Evolutionary conservation across 768 basidiomycete genomes (phyloP), one percentile per base, ranked within the genome.

Genomic region (Suillus occidentalis): DNA sequence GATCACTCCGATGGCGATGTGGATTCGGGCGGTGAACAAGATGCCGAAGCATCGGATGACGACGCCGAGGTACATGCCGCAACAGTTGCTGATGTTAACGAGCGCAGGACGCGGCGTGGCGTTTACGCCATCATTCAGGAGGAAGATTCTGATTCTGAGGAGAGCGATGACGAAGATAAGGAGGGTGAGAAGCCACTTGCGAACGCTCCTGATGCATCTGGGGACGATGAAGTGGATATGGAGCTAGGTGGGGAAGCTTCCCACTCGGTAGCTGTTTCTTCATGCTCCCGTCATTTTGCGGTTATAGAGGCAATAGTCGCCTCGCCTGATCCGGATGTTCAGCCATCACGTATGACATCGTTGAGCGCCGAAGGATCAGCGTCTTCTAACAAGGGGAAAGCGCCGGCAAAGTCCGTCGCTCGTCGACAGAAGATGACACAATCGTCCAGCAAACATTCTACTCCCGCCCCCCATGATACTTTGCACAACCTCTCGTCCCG

Each of bases 31-130:
- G 78, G 81, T 63, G 78, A 78, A 66, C 83, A 84, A 56, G 84
- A 84, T 63, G 84, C 82, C 42, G 73, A 71, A 58, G 72, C 25
- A 59, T 78, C 75, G 12, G 75, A 78, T 52, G 75, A 72, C 65
- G 75, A 76, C 64, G 74, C 73, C 8, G 84, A 83, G 65, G 82
- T 83, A 53, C 82, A 82, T 67, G 80, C 78, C n/a, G 81, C 83
- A 60, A 78, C 78, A 53, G 67, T 78, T 9, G 76, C 87, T 62
- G 90, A 94, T 69, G 77, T 92, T 66, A 89, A 94, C 70, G 92
- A 93, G 73, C 83, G 92, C 45, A 82, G 92, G 67, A 94, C 92
- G 58, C 86, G 92, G 37, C 84, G 92, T 49, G 91, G 92, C 39
- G 92, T 94, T 20, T 94, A 94, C 73, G 89, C 89, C 36, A 84